phyloP scores from a whole-genome alignment of 345 rosid genomes.

The Punica granatum region DNA sequence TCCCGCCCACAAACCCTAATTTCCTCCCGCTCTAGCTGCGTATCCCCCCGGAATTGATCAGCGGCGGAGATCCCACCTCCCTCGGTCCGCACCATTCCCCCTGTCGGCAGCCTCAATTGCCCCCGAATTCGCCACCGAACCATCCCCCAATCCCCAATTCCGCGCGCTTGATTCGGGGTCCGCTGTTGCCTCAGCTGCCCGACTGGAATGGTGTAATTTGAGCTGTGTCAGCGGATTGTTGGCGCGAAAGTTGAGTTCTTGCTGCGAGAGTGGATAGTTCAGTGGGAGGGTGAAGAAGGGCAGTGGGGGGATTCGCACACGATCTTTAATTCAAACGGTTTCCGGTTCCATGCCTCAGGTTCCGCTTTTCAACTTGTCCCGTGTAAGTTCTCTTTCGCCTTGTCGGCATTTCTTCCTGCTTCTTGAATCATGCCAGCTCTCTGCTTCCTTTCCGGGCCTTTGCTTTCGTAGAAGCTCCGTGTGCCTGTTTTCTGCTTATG shows the following conservation, averaged over 20 bases:
- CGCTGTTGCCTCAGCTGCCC: background rate
- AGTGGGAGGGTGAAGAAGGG: background rate
- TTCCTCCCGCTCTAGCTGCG: background rate
- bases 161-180: background rate
- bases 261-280: background rate
- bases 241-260: background rate
- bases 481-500: background rate
- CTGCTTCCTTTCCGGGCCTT: too few relatives aligned
- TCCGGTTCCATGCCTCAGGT: conserved; percentile 4
- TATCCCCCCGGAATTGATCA: background rate
- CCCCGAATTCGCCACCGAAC: background rate
- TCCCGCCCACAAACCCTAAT: background rate
- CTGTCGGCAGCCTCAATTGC: background rate
- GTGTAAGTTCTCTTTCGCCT: background rate
- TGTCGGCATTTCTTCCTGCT: background rate
- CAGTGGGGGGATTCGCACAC: background rate
- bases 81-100: background rate
- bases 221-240: background rate
- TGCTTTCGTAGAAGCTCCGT: too few relatives aligned
- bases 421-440: too few relatives aligned
- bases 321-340: background rate
- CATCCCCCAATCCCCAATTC: background rate
- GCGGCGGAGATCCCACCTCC: background rate
- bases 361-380: background rate
- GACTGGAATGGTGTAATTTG: background rate